A percentile compares a stretch with the other conserved stretches of the same genome.
Conservation (phyloP, 202 grass and related monocot species). For the Zizania palustris region DNA sequence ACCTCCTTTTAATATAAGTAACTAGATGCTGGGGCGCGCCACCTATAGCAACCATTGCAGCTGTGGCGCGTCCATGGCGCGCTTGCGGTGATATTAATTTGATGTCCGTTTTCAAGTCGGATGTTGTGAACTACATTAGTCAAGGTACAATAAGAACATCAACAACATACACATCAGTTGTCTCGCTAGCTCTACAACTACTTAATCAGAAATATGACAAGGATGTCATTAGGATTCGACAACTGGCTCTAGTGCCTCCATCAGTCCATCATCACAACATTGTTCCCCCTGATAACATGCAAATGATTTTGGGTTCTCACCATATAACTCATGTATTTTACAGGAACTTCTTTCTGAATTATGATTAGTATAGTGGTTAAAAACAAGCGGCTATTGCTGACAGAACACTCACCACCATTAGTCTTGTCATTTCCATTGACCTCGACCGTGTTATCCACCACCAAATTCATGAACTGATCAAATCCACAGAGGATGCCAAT, state of each 20-base stretch:
- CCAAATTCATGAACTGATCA: conserved; percentile 97
- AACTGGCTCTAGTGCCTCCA: conserved; percentile 86
- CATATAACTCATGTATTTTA: neutral
- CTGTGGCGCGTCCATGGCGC: no score
- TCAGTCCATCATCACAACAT: conserved; percentile 98
- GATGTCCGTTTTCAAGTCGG: no score
- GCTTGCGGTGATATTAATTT: no score
- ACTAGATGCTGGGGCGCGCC: no score
- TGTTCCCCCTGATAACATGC: conserved; percentile 91
- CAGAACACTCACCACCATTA: conserved; percentile 77
- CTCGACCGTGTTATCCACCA: conserved; percentile 88
- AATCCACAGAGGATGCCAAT: conserved; percentile 86
- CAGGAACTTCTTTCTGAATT: no score
- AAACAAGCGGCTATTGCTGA: neutral
- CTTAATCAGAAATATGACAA: neutral
- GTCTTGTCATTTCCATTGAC: conserved; percentile 82
- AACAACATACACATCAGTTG: conserved; percentile 48
- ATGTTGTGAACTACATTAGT: neutral
- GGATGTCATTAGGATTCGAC: conserved; percentile 39
- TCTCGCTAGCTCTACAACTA: neutral
- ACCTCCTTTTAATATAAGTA: no score
- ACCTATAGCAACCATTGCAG: no score
- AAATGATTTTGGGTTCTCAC: neutral
- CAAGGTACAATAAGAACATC: conserved; percentile 41
- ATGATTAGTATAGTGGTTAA: neutral